A percentile compares a stretch with the other conserved stretches of the same genome.
phyloP scores from a whole-genome alignment of 1,139 yeast species.

The Magnusiomyces magnusii region DNA sequence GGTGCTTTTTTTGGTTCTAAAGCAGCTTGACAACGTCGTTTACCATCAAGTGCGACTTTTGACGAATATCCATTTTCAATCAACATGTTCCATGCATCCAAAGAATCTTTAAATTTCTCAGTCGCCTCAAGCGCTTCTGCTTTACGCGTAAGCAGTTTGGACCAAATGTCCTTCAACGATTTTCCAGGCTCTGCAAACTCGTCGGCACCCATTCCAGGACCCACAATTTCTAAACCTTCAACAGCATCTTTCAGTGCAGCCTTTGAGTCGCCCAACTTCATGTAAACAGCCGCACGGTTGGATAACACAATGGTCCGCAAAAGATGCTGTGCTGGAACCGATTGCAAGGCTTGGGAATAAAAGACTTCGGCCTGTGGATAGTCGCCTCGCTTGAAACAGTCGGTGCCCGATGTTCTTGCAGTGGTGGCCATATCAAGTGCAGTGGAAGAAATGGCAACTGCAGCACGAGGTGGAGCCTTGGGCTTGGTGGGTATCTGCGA shows the following conservation, averaged over 20 bases:
- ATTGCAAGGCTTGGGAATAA: conserved; percentile 54
- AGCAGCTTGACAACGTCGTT: conserved; percentile 64
- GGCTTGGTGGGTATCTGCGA: conserved; percentile 10
- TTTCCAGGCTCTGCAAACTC: conserved; percentile 45
- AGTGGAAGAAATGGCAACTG: conserved; percentile 26
- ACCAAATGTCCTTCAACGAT: conserved; percentile 61
- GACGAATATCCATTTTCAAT: conserved; percentile 62
- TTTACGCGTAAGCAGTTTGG: conserved; percentile 56
- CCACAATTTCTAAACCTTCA: conserved; percentile 51
- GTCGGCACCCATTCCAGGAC: conserved; percentile 35
- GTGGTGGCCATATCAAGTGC: conserved; percentile 45
- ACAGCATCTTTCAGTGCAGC: conserved; percentile 49
- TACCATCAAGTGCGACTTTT: conserved; percentile 67
- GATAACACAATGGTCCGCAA: conserved; percentile 62
- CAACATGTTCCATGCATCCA: conserved; percentile 51
- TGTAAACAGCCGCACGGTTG: conserved; percentile 63
- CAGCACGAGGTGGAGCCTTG: neutral
- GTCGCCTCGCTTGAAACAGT: conserved; percentile 72
- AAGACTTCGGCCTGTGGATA: conserved; percentile 56
- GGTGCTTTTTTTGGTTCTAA: conserved; percentile 39
- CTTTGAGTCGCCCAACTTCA: conserved; percentile 69
- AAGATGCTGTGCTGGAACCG: conserved; percentile 60
- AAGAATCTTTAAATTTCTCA: conserved; percentile 61
- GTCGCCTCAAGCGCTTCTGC: conserved; percentile 81
- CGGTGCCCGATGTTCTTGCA: conserved; percentile 53